These are phyloP conservation scores for Aspergillaceae sp. DNA, from an alignment of 2,329 filamentous ascomycete genomes.

Conservation along the genomic window DNA sequence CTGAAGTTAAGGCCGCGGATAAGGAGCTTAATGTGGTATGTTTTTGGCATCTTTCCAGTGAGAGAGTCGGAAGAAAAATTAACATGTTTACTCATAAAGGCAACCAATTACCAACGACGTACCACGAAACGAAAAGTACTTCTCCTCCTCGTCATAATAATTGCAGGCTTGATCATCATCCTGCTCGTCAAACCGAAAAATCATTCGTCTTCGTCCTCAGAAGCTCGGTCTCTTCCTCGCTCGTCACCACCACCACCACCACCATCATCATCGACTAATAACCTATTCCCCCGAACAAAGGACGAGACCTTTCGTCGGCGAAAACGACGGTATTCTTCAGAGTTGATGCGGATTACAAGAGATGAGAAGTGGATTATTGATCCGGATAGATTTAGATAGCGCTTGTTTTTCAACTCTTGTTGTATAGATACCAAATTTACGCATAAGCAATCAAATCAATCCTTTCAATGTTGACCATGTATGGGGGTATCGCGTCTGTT, in stretches of 20 bases:
- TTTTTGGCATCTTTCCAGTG: slow-evolving; percentile 5
- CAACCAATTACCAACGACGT: slow-evolving; percentile 79
- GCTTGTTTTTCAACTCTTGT: neutral
- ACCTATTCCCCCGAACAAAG: slow-evolving; percentile 9
- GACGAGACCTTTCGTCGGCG: slow-evolving; percentile 14
- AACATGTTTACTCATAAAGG: slow-evolving; percentile 25
- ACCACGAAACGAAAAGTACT: slow-evolving; percentile 90
- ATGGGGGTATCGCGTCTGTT: too few relatives aligned
- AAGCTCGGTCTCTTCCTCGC: slow-evolving; percentile 7
- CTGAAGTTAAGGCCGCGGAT: slow-evolving; percentile 84
- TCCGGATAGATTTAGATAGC: slow-evolving; percentile 28
- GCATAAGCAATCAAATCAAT: slow-evolving; percentile 3
- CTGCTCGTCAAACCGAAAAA: slow-evolving; percentile 69
- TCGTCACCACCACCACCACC: slow-evolving; percentile 14
- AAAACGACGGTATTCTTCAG: slow-evolving; percentile 10
- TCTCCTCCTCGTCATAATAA: slow-evolving; percentile 72
- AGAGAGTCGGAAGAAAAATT: slow-evolving; percentile 1
- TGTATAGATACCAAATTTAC: slow-evolving; percentile 14
- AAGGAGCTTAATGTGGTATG: slow-evolving; percentile 74
- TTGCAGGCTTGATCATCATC: slow-evolving; percentile 79
- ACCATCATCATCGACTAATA: slow-evolving; percentile 12
- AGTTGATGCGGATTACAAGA: slow-evolving; percentile 15
- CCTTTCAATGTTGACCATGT: too few relatives aligned
- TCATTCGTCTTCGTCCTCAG: slow-evolving; percentile 11
- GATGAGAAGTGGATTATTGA: slow-evolving; percentile 22